Conservation (phyloP, 2,329 filamentous ascomycete species). For the Aquanectria penicillioides region DNA sequence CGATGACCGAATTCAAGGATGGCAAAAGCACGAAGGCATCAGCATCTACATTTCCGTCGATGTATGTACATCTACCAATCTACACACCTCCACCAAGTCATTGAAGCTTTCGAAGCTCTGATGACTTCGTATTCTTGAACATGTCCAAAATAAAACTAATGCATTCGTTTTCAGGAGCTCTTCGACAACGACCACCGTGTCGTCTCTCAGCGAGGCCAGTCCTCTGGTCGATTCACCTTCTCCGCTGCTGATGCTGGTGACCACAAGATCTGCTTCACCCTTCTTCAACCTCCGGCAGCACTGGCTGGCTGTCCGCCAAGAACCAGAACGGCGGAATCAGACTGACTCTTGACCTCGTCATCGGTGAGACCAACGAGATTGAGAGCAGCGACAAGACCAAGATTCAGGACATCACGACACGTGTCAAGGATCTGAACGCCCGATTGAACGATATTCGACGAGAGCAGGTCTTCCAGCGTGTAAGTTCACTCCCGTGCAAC, state of each 20-base stretch:
- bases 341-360: constrained; percentile 87
- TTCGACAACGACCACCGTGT: constrained; percentile 99
- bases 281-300: constrained; percentile 73
- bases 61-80: constrained; percentile 55
- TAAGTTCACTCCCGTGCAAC: constrained; percentile 53
- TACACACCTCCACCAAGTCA: not conserved
- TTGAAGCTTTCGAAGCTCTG: not conserved
- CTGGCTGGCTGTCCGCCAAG: constrained; percentile 76
- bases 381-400: constrained; percentile 94
- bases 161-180: constrained; percentile 68
- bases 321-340: constrained; percentile 80
- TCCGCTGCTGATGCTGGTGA: constrained; percentile 93
- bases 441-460: constrained; percentile 87
- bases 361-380: constrained; percentile 93
- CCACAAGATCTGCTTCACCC: constrained; percentile 95
- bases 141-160: not conserved
- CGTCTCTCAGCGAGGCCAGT: constrained; percentile 82
- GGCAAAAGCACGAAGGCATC: constrained; percentile 78
- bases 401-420: constrained; percentile 87
- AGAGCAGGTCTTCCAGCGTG: constrained; percentile 96
- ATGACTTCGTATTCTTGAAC: not conserved
- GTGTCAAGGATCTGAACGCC: constrained; percentile 88
- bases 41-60: constrained; percentile 93
- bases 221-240: constrained; percentile 91
- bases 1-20: constrained; percentile 74